These are phyloP conservation scores for Mycena indigotica DNA, from an alignment of 768 basidiomycete genomes.

Conservation along the genomic window DNA sequence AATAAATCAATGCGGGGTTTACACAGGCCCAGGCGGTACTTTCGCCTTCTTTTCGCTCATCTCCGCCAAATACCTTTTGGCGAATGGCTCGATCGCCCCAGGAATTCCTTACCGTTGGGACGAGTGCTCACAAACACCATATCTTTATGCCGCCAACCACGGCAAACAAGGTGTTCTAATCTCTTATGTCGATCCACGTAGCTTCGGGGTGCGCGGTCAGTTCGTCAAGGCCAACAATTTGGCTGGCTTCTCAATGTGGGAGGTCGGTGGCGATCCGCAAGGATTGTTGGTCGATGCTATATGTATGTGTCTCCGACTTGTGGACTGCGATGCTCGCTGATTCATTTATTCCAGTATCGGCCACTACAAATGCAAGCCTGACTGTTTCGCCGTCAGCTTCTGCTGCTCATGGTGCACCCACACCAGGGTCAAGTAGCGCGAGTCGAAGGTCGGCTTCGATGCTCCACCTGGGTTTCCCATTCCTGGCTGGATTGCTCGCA, in stretches of 20 bases:
- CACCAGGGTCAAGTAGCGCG: too few species aligned
- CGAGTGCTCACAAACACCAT: constrained; percentile 63
- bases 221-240: constrained; percentile 57
- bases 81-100: constrained; percentile 47
- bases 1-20: constrained; percentile 58
- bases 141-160: constrained; percentile 51
- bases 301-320: not conserved
- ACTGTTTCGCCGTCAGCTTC: constrained; percentile 6
- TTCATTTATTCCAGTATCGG: constrained; percentile 10
- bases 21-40: constrained; percentile 51
- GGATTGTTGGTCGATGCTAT: constrained; percentile 41
- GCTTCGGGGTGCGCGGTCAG: constrained; percentile 54
- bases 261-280: constrained; percentile 65
- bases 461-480: too few species aligned
- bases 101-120: constrained; percentile 61
- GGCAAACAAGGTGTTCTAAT: constrained; percentile 46
- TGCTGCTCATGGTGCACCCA: too few species aligned
- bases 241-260: constrained; percentile 72
- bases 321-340: not conserved
- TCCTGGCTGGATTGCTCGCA: too few species aligned
- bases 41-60: constrained; percentile 71
- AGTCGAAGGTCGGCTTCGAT: too few species aligned
- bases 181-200: constrained; percentile 47
- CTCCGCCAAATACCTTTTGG: constrained; percentile 52
- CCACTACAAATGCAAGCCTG: constrained; percentile 16